A percentile compares a stretch with the other conserved stretches of the same genome.
Evolutionary conservation across 208 protist genomes (phyloP).

Genomic region (Trypanosoma boissoni): DNA sequence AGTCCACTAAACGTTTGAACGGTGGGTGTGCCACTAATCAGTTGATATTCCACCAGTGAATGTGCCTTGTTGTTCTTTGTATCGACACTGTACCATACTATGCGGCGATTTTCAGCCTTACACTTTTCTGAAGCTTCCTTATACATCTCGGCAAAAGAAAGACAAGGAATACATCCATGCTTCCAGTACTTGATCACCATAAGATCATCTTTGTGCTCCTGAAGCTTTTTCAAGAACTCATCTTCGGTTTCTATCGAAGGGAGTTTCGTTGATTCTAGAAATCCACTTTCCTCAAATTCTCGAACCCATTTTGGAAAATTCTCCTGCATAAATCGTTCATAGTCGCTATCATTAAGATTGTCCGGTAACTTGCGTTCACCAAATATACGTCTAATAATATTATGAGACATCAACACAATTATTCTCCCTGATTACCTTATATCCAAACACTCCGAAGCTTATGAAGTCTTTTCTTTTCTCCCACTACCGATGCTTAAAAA

Average conservation of each 20-base stretch:
- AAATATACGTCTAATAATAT: conserved; percentile 88
- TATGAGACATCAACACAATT: conserved; percentile 49
- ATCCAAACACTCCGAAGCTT: too few relatives aligned
- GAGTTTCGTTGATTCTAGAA: conserved; percentile 86
- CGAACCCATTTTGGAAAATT: conserved; percentile 84
- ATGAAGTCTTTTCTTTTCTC: background rate
- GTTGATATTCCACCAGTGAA: conserved; percentile 82
- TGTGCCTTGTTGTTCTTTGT: conserved; percentile 63
- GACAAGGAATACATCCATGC: conserved; percentile 89
- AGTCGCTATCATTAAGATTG: conserved; percentile 68
- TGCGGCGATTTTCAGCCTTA: conserved; percentile 47
- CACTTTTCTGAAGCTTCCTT: conserved; percentile 71
- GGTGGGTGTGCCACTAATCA: conserved; percentile 86
- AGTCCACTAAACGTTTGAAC: conserved; percentile 84
- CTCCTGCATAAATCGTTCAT: conserved; percentile 84
- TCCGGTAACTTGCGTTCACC: conserved; percentile 74
- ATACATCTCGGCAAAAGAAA: conserved; percentile 91
- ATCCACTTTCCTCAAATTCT: conserved; percentile 88
- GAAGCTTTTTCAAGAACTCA: conserved; percentile 80
- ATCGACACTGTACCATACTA: conserved; percentile 90
- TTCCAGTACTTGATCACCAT: conserved; percentile 94
- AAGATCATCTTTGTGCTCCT: conserved; percentile 85
- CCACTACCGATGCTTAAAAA: background rate
- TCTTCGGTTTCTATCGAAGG: conserved; percentile 81
- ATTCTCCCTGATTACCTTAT: too few relatives aligned